These are phyloP conservation scores for Pythium insidiosum DNA, from an alignment of 352 stramenopile genomes.

Conservation along the genomic window DNA sequence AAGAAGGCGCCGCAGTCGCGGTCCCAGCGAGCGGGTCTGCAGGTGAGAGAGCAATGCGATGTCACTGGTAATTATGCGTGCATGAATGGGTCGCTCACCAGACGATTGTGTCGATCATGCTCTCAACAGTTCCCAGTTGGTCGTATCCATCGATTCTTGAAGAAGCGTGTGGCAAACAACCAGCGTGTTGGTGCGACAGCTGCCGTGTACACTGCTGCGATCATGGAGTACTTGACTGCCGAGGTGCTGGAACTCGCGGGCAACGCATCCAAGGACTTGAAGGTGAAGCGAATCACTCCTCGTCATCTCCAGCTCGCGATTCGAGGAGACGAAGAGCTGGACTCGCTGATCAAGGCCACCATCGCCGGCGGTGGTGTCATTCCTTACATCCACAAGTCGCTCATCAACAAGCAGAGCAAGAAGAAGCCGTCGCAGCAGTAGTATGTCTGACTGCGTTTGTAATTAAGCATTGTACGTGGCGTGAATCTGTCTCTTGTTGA, in stretches of 20 bases:
- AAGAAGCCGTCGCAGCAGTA: constrained; percentile 74
- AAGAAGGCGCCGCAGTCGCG: constrained; percentile 99
- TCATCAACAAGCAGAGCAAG: constrained; percentile 98
- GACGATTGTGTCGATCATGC: constrained; percentile 2
- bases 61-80: too few relatives aligned
- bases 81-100: too few relatives aligned
- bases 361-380: constrained; percentile 99
- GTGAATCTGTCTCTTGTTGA: too few relatives aligned
- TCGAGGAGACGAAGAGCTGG: constrained; percentile 99
- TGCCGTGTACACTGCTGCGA: constrained; percentile 99
- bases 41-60: too few relatives aligned
- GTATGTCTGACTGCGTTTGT: constrained; percentile 2
- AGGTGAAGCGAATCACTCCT: constrained; percentile 98
- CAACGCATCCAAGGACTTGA: constrained; percentile 96
- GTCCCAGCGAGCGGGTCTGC: constrained; percentile 96
- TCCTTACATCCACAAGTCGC: constrained; percentile 99
- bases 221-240: constrained; percentile 99
- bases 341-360: constrained; percentile 99
- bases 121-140: constrained; percentile 97
- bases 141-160: constrained; percentile 99
- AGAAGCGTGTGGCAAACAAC: constrained; percentile 97
- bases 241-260: constrained; percentile 99
- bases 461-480: constrained; percentile 13
- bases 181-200: constrained; percentile 99
- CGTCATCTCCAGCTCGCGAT: constrained; percentile 99